These are phyloP conservation scores for Lichtheimia corymbifera DNA, from an alignment of 371 early-diverging fungal genomes.

Conservation along the genomic window DNA sequence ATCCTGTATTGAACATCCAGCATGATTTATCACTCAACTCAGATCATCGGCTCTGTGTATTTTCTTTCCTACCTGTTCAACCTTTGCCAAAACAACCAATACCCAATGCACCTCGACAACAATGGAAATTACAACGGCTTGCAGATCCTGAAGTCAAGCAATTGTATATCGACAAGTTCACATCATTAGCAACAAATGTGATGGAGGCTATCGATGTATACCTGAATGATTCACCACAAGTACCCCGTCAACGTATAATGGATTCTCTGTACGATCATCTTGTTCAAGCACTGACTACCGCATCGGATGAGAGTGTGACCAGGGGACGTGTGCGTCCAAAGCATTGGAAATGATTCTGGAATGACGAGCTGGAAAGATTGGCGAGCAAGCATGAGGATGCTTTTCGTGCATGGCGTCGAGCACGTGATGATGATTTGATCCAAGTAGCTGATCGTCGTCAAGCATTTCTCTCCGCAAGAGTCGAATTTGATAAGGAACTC, in stretches of 20 bases:
- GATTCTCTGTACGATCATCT: neutral
- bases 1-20: neutral
- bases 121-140: conserved; percentile 4
- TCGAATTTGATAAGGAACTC: neutral
- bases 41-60: conserved; percentile 3
- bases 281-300: neutral
- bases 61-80: neutral
- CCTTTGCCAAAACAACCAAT: neutral
- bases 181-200: neutral
- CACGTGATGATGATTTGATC: neutral
- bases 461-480: neutral
- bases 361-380: conserved; percentile 3
- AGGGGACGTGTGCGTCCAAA: neutral
- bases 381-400: neutral
- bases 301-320: conserved; percentile 13
- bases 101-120: neutral
- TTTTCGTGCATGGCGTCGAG: conserved; percentile 15
- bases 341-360: conserved; percentile 16
- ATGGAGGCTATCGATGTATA: neutral
- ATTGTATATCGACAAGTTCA: neutral
- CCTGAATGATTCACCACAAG: neutral
- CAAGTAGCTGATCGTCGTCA: neutral
- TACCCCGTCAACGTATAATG: neutral
- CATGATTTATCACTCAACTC: neutral
- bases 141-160: neutral